These are phyloP conservation scores for Colletotrichum cereale DNA, from an alignment of 2,329 filamentous ascomycete species.

Conservation along the genomic window DNA sequence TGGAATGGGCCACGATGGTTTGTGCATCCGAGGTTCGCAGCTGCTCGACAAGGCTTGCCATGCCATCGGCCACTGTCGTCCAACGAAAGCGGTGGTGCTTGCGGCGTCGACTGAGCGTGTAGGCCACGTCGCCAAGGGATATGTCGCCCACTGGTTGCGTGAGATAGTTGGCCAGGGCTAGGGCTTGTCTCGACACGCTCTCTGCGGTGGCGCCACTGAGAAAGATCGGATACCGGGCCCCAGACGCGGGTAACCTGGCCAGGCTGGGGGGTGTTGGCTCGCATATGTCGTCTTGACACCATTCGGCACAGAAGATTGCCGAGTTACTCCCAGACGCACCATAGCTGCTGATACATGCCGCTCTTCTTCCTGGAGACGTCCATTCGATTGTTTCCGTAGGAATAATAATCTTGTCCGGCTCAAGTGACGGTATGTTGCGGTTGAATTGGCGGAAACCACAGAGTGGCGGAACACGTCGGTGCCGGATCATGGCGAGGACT, in stretches of 20 bases:
- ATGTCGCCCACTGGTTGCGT: background rate
- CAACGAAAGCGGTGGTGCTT: background rate
- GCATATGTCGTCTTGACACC: background rate
- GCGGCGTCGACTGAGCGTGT: background rate
- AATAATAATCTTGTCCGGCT: background rate
- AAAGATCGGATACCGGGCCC: background rate
- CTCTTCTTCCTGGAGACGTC: slow-evolving; percentile 38
- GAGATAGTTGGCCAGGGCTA: background rate
- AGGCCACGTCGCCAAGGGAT: background rate
- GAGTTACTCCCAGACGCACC: slow-evolving; percentile 53
- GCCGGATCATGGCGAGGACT: background rate
- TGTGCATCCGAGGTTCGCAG: background rate
- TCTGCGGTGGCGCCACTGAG: background rate
- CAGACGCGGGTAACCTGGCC: background rate
- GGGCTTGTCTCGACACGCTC: background rate
- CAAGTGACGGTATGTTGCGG: slow-evolving; percentile 44
- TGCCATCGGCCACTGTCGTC: background rate
- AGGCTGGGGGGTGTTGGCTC: background rate
- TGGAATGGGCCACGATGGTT: background rate
- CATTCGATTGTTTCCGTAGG: slow-evolving; percentile 34
- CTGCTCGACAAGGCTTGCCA: background rate
- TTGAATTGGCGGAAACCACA: slow-evolving; percentile 46
- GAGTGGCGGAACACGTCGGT: slow-evolving; percentile 42
- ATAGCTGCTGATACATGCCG: slow-evolving; percentile 52
- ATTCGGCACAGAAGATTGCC: slow-evolving; percentile 44